Evolutionary conservation across 2,329 filamentous ascomycete genomes (phyloP).

Genomic region (Sarocladiaceae sp.): DNA sequence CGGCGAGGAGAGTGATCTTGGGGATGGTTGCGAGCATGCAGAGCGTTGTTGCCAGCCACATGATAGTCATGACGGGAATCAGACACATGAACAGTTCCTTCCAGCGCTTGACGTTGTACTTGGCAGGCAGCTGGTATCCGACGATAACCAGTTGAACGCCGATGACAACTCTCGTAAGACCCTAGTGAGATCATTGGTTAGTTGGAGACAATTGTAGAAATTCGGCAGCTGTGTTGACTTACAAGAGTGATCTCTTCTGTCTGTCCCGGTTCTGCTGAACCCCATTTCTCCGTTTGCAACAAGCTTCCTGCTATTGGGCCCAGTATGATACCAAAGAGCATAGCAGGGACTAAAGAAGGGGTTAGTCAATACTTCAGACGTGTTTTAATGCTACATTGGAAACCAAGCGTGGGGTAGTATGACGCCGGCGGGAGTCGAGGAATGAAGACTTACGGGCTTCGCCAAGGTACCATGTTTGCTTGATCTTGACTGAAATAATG

Average conservation of each 20-base stretch:
- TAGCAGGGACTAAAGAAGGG: constrained; percentile 40
- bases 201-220: not conserved
- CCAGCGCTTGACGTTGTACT: constrained; percentile 42
- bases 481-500: constrained; percentile 45
- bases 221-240: constrained; percentile 10
- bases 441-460: constrained; percentile 39
- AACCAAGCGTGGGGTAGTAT: not conserved
- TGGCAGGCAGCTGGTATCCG: constrained; percentile 54
- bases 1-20: constrained; percentile 44
- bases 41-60: constrained; percentile 53
- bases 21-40: constrained; percentile 51
- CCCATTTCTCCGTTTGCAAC: constrained; percentile 37
- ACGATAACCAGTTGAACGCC: constrained; percentile 58
- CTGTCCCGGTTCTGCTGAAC: constrained; percentile 24
- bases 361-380: not conserved
- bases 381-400: not conserved
- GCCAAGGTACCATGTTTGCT: constrained; percentile 46
- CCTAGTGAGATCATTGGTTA: constrained; percentile 18
- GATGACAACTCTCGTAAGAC: constrained; percentile 52
- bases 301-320: constrained; percentile 50
- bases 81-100: constrained; percentile 49
- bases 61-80: constrained; percentile 54
- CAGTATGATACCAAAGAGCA: constrained; percentile 46
- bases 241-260: constrained; percentile 33
- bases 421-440: not conserved